These are phyloP conservation scores for Phytophthora foliorum DNA, from an alignment of 352 stramenopile species.

Conservation along the genomic window DNA sequence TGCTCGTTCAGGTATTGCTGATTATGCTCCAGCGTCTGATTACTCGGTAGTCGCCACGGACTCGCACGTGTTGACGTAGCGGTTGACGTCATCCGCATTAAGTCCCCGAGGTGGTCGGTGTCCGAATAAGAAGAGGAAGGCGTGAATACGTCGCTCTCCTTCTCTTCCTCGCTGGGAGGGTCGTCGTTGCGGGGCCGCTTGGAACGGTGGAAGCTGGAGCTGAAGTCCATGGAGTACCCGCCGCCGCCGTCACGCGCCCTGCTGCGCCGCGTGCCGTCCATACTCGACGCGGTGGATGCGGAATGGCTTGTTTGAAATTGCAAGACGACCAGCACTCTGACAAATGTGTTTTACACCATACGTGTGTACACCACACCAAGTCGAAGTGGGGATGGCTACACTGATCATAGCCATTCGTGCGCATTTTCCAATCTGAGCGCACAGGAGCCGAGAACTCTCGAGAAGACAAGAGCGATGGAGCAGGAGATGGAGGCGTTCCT, in stretches of 20 bases:
- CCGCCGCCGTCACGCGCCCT: slow-evolving; percentile 20
- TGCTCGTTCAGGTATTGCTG: slow-evolving; percentile 77
- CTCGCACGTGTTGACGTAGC: slow-evolving; percentile 5
- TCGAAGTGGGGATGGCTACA: slow-evolving; percentile 3
- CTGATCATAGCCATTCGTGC: slow-evolving; percentile 2
- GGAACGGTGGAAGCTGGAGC: slow-evolving; percentile 18
- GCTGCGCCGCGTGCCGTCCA: slow-evolving; percentile 26
- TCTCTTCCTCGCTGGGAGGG: slow-evolving; percentile 24
- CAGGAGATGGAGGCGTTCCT: slow-evolving; percentile 57
- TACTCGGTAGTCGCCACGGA: slow-evolving; percentile 60
- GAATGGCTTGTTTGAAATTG: slow-evolving; percentile 14
- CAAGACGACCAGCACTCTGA: slow-evolving; percentile 27
- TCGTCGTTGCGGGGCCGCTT: slow-evolving; percentile 37
- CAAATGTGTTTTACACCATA: background rate
- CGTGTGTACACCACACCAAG: background rate
- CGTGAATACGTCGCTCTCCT: slow-evolving; percentile 16
- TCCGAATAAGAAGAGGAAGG: background rate
- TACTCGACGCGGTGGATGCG: slow-evolving; percentile 1
- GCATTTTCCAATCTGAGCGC: slow-evolving; percentile 14
- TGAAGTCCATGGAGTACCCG: slow-evolving; percentile 35
- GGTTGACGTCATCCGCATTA: slow-evolving; percentile 14
- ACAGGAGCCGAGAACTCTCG: background rate
- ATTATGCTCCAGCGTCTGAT: slow-evolving; percentile 52
- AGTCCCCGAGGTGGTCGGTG: background rate
- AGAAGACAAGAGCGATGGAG: slow-evolving; percentile 29